Base-by-base conservation (phyloP, 306 rosid species). In the Herpetospermum pedunculosum region DNA sequence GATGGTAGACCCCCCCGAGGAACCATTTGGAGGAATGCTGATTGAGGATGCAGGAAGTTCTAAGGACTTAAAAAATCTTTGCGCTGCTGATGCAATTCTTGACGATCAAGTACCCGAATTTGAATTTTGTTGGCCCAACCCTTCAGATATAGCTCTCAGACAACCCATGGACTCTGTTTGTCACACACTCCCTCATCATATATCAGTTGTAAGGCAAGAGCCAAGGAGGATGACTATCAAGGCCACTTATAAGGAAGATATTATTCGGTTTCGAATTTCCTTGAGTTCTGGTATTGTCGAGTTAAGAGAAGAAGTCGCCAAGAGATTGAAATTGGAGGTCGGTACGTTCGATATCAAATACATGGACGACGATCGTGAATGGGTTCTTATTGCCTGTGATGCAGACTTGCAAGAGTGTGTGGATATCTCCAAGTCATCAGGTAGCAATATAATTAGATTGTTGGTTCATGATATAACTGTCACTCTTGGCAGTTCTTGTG, bases 301-400 rank as follows among this genome's bases (percentile, higher is more conserved):
- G 73, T 77, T 88, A 70, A 84, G 67, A 78, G 90, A 88, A 23
- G 93, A 86, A 86, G 88, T 87, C 67, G 89, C 87, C 26, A 92
- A 86, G 54, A 86, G 93, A 76, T 81, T 92, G 80, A 90, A 83
- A 83, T 34, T 92, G 70, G 92, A 90, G 73, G 79, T 79, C 37
- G 90, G 93, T 16, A 86, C 87, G 41, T 88, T 87, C 71, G 90
- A 90, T 75, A 82, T 92, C 73, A 89, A 91, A 87, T 89, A 88
- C 79, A 76, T 91, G 80, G 97, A 89, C 35, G 97, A 90, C 74
- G 97, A 88, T 82, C 87, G 81, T 1, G 97, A 90, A 71, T 90
- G 93, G 97, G 96, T 90, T 79, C 80, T 87, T 75, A 80, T 90
- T 32, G 89, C 92, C n/a, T 92, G 97, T 37, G 92, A 88, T 72